A percentile compares a stretch with the other conserved stretches of the same genome.
These are phyloP conservation scores for Fusarium graminum DNA, from an alignment of 2,329 filamentous ascomycete species.

Conservation along the genomic window DNA sequence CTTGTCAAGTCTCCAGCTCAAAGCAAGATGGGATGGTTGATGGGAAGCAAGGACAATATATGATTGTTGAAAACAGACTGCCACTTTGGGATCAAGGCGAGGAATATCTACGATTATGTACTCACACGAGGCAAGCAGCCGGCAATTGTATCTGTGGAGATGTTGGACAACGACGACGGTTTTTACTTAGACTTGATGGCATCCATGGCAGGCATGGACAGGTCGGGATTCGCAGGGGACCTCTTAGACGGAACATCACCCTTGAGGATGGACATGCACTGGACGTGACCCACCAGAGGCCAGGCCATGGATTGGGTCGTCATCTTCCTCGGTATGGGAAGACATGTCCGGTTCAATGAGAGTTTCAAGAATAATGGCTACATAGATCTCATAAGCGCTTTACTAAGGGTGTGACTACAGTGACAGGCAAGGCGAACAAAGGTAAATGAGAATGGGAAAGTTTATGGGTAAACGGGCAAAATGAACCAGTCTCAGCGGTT, in stretches of 20 bases:
- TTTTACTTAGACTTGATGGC: constrained; percentile 37
- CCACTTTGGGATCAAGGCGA: constrained; percentile 48
- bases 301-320: constrained; percentile 38
- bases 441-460: constrained; percentile 25
- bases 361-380: constrained; percentile 17
- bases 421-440: constrained; percentile 13
- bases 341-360: constrained; percentile 37
- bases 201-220: constrained; percentile 30
- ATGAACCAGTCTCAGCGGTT: constrained; percentile 37
- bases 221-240: constrained; percentile 41
- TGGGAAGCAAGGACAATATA: constrained; percentile 31
- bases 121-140: constrained; percentile 42
- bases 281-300: constrained; percentile 38
- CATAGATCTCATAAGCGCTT: constrained; percentile 23
- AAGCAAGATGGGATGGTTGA: constrained; percentile 27
- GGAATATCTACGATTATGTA: constrained; percentile 50
- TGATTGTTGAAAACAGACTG: constrained; percentile 44
- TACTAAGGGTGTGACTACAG: constrained; percentile 23
- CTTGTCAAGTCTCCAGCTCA: constrained; percentile 28
- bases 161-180: constrained; percentile 39
- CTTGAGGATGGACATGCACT: not conserved
- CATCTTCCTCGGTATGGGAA: constrained; percentile 19
- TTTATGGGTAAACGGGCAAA: constrained; percentile 23
- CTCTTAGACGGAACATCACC: constrained; percentile 40
- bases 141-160: constrained; percentile 43